Conservation (phyloP, 2,329 filamentous ascomycete genomes). For the Lojkania enalia region DNA sequence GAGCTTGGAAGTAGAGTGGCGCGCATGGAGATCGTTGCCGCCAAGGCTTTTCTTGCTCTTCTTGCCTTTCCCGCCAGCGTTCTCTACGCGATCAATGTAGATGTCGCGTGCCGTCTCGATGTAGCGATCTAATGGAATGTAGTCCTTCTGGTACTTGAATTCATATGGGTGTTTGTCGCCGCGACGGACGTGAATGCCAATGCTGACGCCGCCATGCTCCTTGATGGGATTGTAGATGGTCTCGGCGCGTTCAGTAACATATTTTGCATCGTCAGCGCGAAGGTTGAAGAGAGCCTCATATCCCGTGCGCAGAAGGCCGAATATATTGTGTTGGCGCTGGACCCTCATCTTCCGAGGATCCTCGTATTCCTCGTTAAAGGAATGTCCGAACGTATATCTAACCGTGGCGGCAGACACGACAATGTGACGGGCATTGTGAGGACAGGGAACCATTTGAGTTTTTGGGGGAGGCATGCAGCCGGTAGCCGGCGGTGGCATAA, state of each 20-base stretch:
- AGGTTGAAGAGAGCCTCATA: constrained; percentile 77
- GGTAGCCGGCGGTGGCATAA: constrained; percentile 66
- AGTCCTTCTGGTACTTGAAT: constrained; percentile 74
- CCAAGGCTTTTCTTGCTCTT: constrained; percentile 44
- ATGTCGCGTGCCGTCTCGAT: constrained; percentile 59
- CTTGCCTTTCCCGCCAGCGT: constrained; percentile 38
- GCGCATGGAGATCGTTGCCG: constrained; percentile 33
- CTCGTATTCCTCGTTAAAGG: constrained; percentile 59
- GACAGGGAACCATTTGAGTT: constrained; percentile 78
- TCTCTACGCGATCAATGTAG: constrained; percentile 54
- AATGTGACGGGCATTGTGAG: constrained; percentile 73
- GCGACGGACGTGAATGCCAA: constrained; percentile 79
- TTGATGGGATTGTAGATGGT: constrained; percentile 57
- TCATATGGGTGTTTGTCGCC: constrained; percentile 79
- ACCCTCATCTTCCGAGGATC: constrained; percentile 55
- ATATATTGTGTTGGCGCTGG: constrained; percentile 64
- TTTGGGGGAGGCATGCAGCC: constrained; percentile 71
- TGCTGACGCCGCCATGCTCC: constrained; percentile 55
- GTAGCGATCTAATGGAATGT: constrained; percentile 75
- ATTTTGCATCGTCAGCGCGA: constrained; percentile 64
- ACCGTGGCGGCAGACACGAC: constrained; percentile 72
- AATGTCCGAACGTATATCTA: constrained; percentile 63
- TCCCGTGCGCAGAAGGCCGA: constrained; percentile 67
- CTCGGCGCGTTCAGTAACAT: constrained; percentile 63
- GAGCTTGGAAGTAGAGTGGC: constrained; percentile 48